A percentile compares a stretch with the other conserved stretches of the same genome.
Evolutionary conservation across 176 grass and related monocot species (phyloP).

Genomic region (Ensete glaucum): DNA sequence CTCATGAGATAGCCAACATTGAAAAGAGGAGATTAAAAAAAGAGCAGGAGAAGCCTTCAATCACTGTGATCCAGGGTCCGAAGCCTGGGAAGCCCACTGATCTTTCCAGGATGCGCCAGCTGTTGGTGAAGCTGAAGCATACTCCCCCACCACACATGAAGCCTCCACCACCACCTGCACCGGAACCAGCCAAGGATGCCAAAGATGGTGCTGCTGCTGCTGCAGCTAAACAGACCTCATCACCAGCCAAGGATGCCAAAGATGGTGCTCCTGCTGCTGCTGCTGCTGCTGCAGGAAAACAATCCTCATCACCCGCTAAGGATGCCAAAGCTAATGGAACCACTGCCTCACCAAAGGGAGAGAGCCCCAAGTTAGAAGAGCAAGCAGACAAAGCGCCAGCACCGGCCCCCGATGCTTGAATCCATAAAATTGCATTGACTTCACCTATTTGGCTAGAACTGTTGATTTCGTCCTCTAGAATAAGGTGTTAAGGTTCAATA

Average conservation of each 20-base stretch:
- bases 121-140: conserved; percentile 10
- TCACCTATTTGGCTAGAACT: background rate
- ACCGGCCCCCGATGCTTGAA: background rate
- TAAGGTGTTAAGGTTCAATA: too few species aligned
- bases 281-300: background rate
- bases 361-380: background rate
- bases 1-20: background rate
- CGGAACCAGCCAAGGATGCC: background rate
- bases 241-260: background rate
- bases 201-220: background rate
- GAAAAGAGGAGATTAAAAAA: conserved; percentile 6
- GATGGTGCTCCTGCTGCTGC: background rate
- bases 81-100: conserved; percentile 2
- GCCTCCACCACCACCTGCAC: background rate
- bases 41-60: background rate
- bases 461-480: background rate
- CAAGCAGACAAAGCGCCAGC: background rate
- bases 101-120: background rate
- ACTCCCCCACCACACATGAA: conserved; percentile 7
- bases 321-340: conserved; percentile 14
- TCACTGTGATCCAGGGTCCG: background rate
- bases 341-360: background rate
- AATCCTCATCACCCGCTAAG: background rate
- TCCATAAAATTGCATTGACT: background rate
- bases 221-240: background rate